These are phyloP conservation scores for Tetrapisispora nanseiensis DNA, from an alignment of 805 yeast species.

Conservation along the genomic window DNA sequence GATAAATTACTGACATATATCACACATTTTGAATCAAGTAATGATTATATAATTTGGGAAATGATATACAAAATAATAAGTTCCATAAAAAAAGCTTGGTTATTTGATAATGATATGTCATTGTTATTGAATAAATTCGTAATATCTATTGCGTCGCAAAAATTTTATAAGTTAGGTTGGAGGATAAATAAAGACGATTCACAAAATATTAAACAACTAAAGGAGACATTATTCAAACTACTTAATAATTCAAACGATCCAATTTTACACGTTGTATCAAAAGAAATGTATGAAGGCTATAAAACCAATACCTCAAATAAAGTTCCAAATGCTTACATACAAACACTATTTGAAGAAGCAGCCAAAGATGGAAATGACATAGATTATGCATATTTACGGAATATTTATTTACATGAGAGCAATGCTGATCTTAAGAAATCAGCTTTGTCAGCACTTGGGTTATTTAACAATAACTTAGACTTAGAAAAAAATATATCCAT, in stretches of 20 bases:
- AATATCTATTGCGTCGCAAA: slow-evolving; percentile 25
- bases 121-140: slow-evolving; percentile 41
- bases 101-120: slow-evolving; percentile 40
- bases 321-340: slow-evolving; percentile 64
- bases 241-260: slow-evolving; percentile 47
- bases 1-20: slow-evolving; percentile 50
- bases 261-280: slow-evolving; percentile 37
- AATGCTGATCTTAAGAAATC: slow-evolving; percentile 56
- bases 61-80: slow-evolving; percentile 42
- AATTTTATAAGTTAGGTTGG: slow-evolving; percentile 54
- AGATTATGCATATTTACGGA: slow-evolving; percentile 52
- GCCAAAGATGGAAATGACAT: slow-evolving; percentile 53
- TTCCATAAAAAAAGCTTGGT: slow-evolving; percentile 42
- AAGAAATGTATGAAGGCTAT: slow-evolving; percentile 42
- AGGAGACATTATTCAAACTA: slow-evolving; percentile 48
- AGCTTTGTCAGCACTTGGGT: slow-evolving; percentile 62
- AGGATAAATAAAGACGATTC: slow-evolving; percentile 40
- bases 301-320: slow-evolving; percentile 55
- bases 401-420: slow-evolving; percentile 50
- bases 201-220: slow-evolving; percentile 55
- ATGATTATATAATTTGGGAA: slow-evolving; percentile 61
- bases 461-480: slow-evolving; percentile 42
- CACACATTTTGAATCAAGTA: slow-evolving; percentile 47
- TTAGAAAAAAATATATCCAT: slow-evolving; percentile 46
- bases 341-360: slow-evolving; percentile 52